A percentile compares a stretch with the other conserved stretches of the same genome.
Conservation (phyloP, 768 basidiomycete species). For the Plicaturopsis crispa region DNA sequence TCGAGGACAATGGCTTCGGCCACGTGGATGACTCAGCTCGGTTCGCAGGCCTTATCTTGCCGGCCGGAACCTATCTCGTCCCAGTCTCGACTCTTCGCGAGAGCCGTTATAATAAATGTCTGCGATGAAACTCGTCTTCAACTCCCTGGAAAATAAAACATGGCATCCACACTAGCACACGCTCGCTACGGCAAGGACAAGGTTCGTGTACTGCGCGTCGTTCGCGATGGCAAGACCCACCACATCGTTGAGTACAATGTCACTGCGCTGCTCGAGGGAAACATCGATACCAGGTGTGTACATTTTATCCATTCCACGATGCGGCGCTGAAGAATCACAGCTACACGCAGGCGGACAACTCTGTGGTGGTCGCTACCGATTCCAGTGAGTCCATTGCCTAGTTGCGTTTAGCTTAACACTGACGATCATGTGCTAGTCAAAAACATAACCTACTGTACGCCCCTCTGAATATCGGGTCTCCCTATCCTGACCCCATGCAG, state of each 20-base stretch:
- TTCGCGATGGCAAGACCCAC: conserved; percentile 61
- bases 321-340: conserved; percentile 28
- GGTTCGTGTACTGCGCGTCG: conserved; percentile 80
- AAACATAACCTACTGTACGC: conserved; percentile 29
- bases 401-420: background rate
- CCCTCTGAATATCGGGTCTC: background rate
- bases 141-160: too few species aligned
- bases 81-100: too few species aligned
- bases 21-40: too few species aligned
- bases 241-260: conserved; percentile 83
- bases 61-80: too few species aligned
- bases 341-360: conserved; percentile 87
- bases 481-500: background rate
- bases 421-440: conserved; percentile 28
- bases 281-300: conserved; percentile 63
- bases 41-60: too few species aligned
- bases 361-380: conserved; percentile 85
- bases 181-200: conserved; percentile 87
- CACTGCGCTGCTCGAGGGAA: conserved; percentile 72
- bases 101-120: too few species aligned
- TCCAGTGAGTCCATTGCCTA: conserved; percentile 48
- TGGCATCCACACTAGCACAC: conserved; percentile 21
- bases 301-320: background rate
- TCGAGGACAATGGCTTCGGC: too few species aligned
- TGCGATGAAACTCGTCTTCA: too few species aligned